phyloP scores from a whole-genome alignment of 768 basidiomycete species.

The Mycena crocata region DNA sequence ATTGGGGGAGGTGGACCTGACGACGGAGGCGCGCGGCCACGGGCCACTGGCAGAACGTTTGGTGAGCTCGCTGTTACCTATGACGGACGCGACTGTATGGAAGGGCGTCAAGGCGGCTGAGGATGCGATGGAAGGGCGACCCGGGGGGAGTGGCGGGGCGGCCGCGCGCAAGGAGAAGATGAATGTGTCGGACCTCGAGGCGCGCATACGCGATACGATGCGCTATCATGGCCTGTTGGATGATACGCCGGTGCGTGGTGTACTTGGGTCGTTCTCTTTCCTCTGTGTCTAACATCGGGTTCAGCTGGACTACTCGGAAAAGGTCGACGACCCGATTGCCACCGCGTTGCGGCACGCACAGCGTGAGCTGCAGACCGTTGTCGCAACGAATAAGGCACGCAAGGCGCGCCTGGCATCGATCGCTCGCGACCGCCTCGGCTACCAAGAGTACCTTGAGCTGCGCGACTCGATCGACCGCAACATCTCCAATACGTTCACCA shows the following conservation, averaged over 20 bases:
- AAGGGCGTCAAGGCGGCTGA: slow-evolving; percentile 87
- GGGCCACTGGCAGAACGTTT: slow-evolving; percentile 90
- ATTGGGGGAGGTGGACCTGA: slow-evolving; percentile 75
- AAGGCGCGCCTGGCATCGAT: slow-evolving; percentile 77
- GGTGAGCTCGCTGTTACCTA: slow-evolving; percentile 78
- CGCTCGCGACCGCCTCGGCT: slow-evolving; percentile 88
- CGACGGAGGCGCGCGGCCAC: slow-evolving; percentile 82
- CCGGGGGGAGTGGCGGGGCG: slow-evolving; percentile 83
- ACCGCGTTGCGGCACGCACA: slow-evolving; percentile 92
- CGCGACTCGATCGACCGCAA: slow-evolving; percentile 91
- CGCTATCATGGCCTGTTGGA: slow-evolving; percentile 79
- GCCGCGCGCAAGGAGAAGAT: slow-evolving; percentile 80
- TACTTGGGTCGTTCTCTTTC: background rate
- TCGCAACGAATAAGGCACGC: slow-evolving; percentile 86
- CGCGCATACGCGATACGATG: slow-evolving; percentile 80
- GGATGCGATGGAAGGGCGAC: slow-evolving; percentile 86
- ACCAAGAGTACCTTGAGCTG: slow-evolving; percentile 89
- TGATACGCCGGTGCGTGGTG: slow-evolving; percentile 70
- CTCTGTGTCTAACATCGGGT: slow-evolving; percentile 14
- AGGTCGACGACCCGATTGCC: slow-evolving; percentile 95
- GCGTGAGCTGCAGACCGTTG: slow-evolving; percentile 78
- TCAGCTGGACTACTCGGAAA: slow-evolving; percentile 79
- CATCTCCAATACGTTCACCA: slow-evolving; percentile 78
- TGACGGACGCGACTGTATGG: slow-evolving; percentile 72
- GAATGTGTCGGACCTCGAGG: slow-evolving; percentile 84